phyloP scores from a whole-genome alignment of 179 eudicot genomes.

The Heliamphora ciliata region DNA sequence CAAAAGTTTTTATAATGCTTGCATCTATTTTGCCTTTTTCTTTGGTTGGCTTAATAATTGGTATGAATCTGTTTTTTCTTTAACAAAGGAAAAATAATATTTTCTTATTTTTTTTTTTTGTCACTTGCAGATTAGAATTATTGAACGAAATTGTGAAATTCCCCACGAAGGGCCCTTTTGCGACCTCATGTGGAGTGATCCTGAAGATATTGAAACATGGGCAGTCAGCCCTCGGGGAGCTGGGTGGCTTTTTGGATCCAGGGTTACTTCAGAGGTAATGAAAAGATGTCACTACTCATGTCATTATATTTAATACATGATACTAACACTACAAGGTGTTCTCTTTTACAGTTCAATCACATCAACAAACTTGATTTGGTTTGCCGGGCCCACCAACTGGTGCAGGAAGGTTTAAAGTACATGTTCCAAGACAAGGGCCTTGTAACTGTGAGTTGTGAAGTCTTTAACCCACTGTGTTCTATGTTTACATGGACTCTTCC shows the following conservation, averaged over 20 bases:
- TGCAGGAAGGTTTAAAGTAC: constrained; percentile 97
- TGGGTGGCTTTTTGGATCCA: constrained; percentile 98
- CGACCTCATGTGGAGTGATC: constrained; percentile 99
- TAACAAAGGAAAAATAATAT: background rate
- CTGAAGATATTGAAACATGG: constrained; percentile 99
- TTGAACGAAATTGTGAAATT: constrained; percentile 93
- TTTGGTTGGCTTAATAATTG: background rate
- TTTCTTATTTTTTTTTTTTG: constrained; percentile 8
- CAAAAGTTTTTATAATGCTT: background rate
- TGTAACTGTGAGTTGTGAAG: constrained; percentile 69
- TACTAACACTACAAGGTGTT: constrained; percentile 8
- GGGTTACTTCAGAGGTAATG: constrained; percentile 89
- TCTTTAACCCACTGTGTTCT: background rate
- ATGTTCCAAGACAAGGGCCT: constrained; percentile 99
- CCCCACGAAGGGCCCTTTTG: constrained; percentile 99
- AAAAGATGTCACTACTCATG: background rate
- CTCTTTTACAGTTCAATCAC: constrained; percentile 77
- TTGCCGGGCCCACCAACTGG: constrained; percentile 99
- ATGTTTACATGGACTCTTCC: background rate
- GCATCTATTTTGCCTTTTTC: background rate
- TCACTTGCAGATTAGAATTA: constrained; percentile 65
- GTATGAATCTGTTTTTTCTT: background rate
- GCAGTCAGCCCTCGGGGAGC: constrained; percentile 99
- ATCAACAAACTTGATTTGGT: constrained; percentile 93
- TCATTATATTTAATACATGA: background rate